A percentile compares a stretch with the other conserved stretches of the same genome.
Conservation (phyloP, 2,329 filamentous ascomycete genomes). For the Elsinoe arachidis region DNA sequence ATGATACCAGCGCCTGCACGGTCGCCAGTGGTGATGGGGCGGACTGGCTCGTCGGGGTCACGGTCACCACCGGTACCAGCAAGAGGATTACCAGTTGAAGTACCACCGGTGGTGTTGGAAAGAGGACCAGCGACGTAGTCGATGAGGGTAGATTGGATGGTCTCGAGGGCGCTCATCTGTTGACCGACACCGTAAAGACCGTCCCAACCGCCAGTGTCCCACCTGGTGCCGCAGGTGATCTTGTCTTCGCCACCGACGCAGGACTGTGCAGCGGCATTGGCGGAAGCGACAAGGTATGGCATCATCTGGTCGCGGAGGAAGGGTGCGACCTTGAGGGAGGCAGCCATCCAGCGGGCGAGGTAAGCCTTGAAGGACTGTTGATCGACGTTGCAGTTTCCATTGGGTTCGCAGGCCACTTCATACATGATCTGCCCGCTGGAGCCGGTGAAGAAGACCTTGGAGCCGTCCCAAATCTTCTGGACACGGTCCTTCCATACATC, state of each 20-base stretch:
- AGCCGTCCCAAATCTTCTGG: conserved; percentile 20
- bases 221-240: conserved; percentile 38
- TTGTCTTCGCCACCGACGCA: conserved; percentile 43
- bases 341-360: conserved; percentile 42
- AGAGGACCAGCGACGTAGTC: conserved; percentile 33
- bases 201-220: conserved; percentile 36
- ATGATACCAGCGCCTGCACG: conserved; percentile 60
- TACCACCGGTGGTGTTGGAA: conserved; percentile 45
- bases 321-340: conserved; percentile 49
- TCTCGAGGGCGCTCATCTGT: conserved; percentile 49
- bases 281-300: conserved; percentile 46
- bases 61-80: conserved; percentile 29
- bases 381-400: conserved; percentile 35
- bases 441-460: conserved; percentile 33
- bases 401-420: conserved; percentile 37
- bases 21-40: conserved; percentile 50
- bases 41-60: conserved; percentile 24
- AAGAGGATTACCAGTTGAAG: conserved; percentile 38
- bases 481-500: conserved; percentile 22
- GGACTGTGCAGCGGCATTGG: conserved; percentile 44
- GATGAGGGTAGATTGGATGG: conserved; percentile 39
- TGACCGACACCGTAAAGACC: conserved; percentile 45
- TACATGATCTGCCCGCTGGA: conserved; percentile 33
- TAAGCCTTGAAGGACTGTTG: conserved; percentile 39
- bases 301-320: conserved; percentile 45